Conservation (phyloP, 352 stramenopile species). For the Discostella stelligera region DNA sequence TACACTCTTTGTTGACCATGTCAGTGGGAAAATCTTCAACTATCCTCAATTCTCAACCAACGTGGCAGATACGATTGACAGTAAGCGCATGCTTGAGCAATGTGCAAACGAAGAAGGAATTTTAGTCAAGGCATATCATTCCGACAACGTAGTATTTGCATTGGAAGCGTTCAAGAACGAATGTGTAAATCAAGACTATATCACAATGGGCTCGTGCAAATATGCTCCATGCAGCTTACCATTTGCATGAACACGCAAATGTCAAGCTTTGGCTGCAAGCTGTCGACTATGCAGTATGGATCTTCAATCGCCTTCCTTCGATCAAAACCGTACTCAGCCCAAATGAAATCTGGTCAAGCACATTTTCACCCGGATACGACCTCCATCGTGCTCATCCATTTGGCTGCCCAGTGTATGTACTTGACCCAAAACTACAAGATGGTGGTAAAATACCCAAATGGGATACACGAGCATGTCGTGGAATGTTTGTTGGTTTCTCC, state of each 20-base stretch:
- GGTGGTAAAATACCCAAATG: slow-evolving; percentile 6
- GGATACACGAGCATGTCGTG: slow-evolving; percentile 6
- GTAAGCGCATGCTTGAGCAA: slow-evolving; percentile 7
- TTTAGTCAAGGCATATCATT: slow-evolving; percentile 9
- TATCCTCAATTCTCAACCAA: slow-evolving; percentile 11
- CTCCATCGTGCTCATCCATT: slow-evolving; percentile 1
- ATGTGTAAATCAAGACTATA: slow-evolving; percentile 34
- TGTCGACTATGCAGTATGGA: slow-evolving; percentile 39
- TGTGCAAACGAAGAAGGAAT: not conserved
- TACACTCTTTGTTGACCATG: too few relatives aligned
- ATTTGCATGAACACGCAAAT: slow-evolving; percentile 36
- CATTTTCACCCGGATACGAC: not conserved
- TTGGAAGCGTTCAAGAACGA: not conserved
- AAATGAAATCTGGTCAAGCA: not conserved
- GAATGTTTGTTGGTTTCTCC: slow-evolving; percentile 32
- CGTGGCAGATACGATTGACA: not conserved
- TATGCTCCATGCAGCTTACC: slow-evolving; percentile 38
- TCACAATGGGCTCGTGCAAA: slow-evolving; percentile 15
- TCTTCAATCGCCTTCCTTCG: slow-evolving; percentile 40
- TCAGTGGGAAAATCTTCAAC: too few relatives aligned
- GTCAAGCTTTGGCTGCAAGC: slow-evolving; percentile 49
- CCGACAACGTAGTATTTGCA: slow-evolving; percentile 14
- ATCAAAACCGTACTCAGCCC: not conserved
- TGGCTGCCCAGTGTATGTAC: slow-evolving; percentile 25
- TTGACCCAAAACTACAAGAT: slow-evolving; percentile 15